These are phyloP conservation scores for Leishmania aethiopica DNA, from an alignment of 208 protist genomes.

Conservation along the genomic window DNA sequence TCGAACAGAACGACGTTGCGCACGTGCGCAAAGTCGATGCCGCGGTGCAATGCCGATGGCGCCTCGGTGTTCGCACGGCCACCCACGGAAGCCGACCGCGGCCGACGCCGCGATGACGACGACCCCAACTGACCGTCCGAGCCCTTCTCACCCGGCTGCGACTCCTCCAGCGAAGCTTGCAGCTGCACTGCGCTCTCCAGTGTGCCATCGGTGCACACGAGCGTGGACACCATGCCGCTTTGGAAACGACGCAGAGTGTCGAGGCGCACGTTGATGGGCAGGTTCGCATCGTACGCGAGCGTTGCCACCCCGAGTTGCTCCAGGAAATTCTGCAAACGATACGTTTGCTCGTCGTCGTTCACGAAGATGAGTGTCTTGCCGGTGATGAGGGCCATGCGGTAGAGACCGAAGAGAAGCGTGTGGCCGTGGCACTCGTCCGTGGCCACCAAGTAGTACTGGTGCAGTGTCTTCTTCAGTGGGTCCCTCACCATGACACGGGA, in stretches of 20 bases:
- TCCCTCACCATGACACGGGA: conserved; percentile 63
- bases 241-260: conserved; percentile 97
- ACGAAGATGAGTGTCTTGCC: conserved; percentile 98
- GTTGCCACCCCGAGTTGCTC: conserved; percentile 93
- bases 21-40: conserved; percentile 97
- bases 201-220: conserved; percentile 97
- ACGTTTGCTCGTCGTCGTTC: conserved; percentile 93
- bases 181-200: conserved; percentile 79
- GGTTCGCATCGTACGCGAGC: conserved; percentile 95
- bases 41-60: conserved; percentile 88
- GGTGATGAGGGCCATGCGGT: conserved; percentile 92
- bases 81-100: background rate
- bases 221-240: conserved; percentile 91
- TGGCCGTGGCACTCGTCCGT: conserved; percentile 93
- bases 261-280: conserved; percentile 96
- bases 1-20: conserved; percentile 97
- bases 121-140: background rate
- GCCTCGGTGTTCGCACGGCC: conserved; percentile 21
- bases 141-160: conserved; percentile 9
- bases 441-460: conserved; percentile 90
- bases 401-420: conserved; percentile 94
- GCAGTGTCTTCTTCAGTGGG: conserved; percentile 52
- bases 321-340: conserved; percentile 96
- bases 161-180: conserved; percentile 43
- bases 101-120: conserved; percentile 16